phyloP scores from a whole-genome alignment of 1,284 basidiomycete genomes.

The Ganoderma meredithae region DNA sequence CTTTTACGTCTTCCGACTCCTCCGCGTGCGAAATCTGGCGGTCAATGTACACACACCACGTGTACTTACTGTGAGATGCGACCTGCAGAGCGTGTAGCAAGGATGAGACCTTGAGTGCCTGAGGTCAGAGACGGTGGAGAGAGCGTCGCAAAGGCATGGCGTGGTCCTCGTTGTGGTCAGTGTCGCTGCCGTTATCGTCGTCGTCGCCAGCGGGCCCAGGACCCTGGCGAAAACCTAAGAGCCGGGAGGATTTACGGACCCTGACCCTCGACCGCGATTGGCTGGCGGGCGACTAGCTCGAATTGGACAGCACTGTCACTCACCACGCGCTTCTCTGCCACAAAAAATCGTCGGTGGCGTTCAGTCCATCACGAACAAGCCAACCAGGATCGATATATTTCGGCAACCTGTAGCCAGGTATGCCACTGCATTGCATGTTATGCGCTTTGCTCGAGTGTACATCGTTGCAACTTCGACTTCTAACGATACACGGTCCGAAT shows the following conservation, averaged over 20 bases:
- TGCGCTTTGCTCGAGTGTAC: neutral
- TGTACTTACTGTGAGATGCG: too few relatives aligned
- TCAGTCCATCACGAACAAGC: neutral
- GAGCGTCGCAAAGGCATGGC: neutral
- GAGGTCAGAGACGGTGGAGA: neutral
- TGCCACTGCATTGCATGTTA: neutral
- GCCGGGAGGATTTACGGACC: neutral
- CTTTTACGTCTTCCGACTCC: neutral
- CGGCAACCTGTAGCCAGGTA: neutral
- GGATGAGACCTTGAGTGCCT: neutral
- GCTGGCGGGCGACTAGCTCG: slow-evolving; percentile 3
- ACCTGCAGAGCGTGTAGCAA: neutral
- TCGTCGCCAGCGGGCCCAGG: neutral
- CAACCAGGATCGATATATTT: neutral
- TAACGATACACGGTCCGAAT: neutral
- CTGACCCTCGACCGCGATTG: neutral
- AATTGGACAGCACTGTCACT: neutral
- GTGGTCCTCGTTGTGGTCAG: too few relatives aligned
- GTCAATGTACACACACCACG: neutral
- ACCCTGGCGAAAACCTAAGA: neutral
- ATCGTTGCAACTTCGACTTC: neutral
- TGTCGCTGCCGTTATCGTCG: neutral
- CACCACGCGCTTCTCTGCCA: neutral
- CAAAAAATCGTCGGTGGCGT: neutral
- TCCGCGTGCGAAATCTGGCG: slow-evolving; percentile 1